Percentiles rank a stretch among this genome's conserved stretches.
These are phyloP conservation scores for Coemansia sp. DNA, from an alignment of 192 early-diverging fungal species.

Conservation along the genomic window DNA sequence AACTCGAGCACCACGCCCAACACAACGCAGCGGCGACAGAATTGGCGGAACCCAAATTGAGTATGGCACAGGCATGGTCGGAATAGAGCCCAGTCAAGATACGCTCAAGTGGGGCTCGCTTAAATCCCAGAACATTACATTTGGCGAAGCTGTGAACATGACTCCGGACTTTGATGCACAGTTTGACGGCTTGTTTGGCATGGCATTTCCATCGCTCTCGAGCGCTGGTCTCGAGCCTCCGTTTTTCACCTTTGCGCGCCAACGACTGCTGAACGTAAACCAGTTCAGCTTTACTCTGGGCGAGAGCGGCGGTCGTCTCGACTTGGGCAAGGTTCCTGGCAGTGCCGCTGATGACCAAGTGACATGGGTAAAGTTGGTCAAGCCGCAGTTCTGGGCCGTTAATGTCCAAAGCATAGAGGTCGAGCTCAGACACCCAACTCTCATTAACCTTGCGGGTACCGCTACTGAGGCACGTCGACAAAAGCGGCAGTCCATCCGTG, in stretches of 20 bases:
- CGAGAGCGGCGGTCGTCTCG: conserved; percentile 43
- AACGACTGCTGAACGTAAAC: conserved; percentile 39
- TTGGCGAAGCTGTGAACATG: conserved; percentile 49
- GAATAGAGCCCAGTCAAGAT: conserved; percentile 39
- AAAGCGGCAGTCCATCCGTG: conserved; percentile 8
- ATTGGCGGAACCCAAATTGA: conserved; percentile 24
- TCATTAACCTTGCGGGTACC: neutral
- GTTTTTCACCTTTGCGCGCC: conserved; percentile 35
- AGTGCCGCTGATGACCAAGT: neutral
- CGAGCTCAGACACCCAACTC: neutral
- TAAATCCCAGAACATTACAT: conserved; percentile 33
- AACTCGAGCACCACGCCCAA: neutral
- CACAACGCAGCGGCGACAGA: neutral
- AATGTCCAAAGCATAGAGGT: conserved; percentile 29
- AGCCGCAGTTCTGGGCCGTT: conserved; percentile 54
- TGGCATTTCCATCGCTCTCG: conserved; percentile 49
- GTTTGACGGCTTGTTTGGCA: conserved; percentile 55
- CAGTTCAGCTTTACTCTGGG: conserved; percentile 52
- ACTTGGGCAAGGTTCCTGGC: conserved; percentile 29
- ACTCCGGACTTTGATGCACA: conserved; percentile 51
- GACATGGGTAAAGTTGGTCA: conserved; percentile 42
- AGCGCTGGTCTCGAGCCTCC: conserved; percentile 48
- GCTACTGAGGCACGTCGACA: neutral
- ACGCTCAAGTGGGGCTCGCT: conserved; percentile 41
- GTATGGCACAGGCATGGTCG: conserved; percentile 53